Evolutionary conservation across 2,329 filamentous ascomycete species (phyloP).

Genomic region (Fusarium sororula): DNA sequence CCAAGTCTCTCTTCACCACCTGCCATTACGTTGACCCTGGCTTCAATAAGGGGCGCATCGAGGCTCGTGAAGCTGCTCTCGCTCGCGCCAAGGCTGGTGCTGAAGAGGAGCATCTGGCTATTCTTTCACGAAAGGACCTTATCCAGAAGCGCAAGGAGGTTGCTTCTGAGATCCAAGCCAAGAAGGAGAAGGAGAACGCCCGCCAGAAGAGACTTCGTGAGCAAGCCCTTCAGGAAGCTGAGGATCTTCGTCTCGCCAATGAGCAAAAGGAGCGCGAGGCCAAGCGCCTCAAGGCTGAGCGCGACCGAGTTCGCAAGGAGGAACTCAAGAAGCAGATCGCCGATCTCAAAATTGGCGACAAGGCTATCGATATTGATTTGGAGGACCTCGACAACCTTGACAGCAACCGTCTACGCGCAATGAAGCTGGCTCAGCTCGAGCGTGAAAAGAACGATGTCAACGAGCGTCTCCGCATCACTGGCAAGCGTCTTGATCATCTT

Average conservation of each 20-base stretch:
- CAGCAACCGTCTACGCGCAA: slow-evolving; percentile 86
- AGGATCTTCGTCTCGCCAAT: slow-evolving; percentile 87
- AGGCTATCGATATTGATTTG: slow-evolving; percentile 77
- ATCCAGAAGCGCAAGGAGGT: slow-evolving; percentile 98
- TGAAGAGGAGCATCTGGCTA: slow-evolving; percentile 90
- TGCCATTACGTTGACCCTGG: slow-evolving; percentile 95
- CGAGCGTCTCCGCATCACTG: slow-evolving; percentile 88
- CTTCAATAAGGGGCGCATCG: slow-evolving; percentile 83
- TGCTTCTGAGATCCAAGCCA: slow-evolving; percentile 86
- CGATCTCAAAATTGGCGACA: slow-evolving; percentile 89
- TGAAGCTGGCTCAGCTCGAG: slow-evolving; percentile 95
- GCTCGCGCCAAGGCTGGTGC: slow-evolving; percentile 85
- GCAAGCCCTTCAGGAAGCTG: slow-evolving; percentile 88
- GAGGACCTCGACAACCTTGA: slow-evolving; percentile 88
- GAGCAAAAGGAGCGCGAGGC: slow-evolving; percentile 92
- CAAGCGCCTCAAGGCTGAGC: slow-evolving; percentile 85
- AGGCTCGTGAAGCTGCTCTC: slow-evolving; percentile 82
- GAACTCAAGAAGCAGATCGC: slow-evolving; percentile 93
- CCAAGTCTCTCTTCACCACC: slow-evolving; percentile 89
- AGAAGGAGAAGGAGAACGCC: slow-evolving; percentile 92
- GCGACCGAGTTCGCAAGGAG: slow-evolving; percentile 88
- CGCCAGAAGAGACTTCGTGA: slow-evolving; percentile 86
- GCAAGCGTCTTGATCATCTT: slow-evolving; percentile 95
- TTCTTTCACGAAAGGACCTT: slow-evolving; percentile 83
- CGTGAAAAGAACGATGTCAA: slow-evolving; percentile 97